Base-by-base conservation (phyloP, 192 early-diverging fungal species). In the Rhizophagus clarus region DNA sequence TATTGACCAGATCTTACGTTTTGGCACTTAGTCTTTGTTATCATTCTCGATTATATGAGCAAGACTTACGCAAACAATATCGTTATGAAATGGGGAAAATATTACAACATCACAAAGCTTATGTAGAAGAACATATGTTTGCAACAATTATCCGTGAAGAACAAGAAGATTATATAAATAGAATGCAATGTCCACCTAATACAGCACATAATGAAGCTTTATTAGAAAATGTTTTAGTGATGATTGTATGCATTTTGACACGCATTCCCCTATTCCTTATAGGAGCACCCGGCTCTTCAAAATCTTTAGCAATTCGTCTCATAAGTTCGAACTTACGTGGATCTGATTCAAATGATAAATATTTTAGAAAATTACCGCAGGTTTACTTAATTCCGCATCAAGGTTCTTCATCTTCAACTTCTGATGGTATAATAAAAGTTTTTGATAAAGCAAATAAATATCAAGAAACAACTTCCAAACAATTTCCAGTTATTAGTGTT, bases 341-440 rank as follows among this genome's bases (percentile, higher is more conserved):
- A 49, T 31, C 51, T 12, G 79, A 79, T 61, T 79, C 79, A n/a
- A 20, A 28, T 20, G 69, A 79, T 69, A 26, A 9, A 8, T 73
- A 80, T 42, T 80, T 80, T 72, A n/a, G 40, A 72, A 80, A 17
- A 12, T 62, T 72, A 28, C 70, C 79, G 24, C 51, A 51, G 14
- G 37, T 80, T 75, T 74, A 74, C 31, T 31, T 80, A 29, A 80
- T 80, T 32, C 79, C 79, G 4, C 79, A 80, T 47, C 79, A 79
- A 29, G 79, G 70, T 22, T 80, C 79, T 10, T 49, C 79, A 20
- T 74, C 79, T 28, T 80, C 79, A 22, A 80, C 79, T 20, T 80
- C 79, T 49, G 79, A 80, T 34, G 79, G 79, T 28, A 80, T 80
- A 80, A 80, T 37, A 24, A 76, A 32, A 34, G 37, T 32, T 24